phyloP scores from a whole-genome alignment of 805 yeast genomes.

The Yamadazyma tumulicola region DNA sequence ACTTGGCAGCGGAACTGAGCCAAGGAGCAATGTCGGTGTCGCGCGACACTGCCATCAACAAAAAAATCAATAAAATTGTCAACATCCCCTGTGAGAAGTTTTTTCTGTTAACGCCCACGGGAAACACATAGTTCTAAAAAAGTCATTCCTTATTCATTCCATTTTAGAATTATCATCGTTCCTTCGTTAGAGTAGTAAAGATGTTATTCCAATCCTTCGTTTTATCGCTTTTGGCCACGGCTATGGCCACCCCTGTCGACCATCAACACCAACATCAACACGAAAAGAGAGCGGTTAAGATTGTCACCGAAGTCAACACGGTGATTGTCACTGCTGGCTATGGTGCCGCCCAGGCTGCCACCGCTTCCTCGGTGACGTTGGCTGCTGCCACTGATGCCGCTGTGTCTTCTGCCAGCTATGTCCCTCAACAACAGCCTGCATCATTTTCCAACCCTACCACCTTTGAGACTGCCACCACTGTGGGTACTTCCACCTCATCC shows the following conservation, averaged over 20 bases:
- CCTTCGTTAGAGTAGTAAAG: no score
- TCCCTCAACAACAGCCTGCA: slow-evolving; percentile 15
- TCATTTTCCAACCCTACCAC: slow-evolving; percentile 14
- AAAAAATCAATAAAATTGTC: background rate
- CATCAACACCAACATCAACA: slow-evolving; percentile 52
- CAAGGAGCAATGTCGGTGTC: no score
- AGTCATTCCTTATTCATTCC: slow-evolving; percentile 5
- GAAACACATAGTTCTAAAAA: background rate
- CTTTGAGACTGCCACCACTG: slow-evolving; percentile 12
- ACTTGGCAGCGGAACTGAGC: no score
- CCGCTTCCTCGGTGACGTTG: slow-evolving; percentile 18
- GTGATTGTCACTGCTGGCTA: slow-evolving; percentile 39
- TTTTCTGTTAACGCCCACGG: no score
- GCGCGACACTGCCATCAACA: no score
- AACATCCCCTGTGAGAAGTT: background rate
- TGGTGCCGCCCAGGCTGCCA: slow-evolving; percentile 20
- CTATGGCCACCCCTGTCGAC: slow-evolving; percentile 57
- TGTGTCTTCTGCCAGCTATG: slow-evolving; percentile 12
- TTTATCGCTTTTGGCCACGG: slow-evolving; percentile 48
- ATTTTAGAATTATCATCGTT: slow-evolving; percentile 10
- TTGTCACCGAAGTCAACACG: slow-evolving; percentile 40
- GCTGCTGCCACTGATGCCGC: slow-evolving; percentile 15
- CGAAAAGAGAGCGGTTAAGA: slow-evolving; percentile 38
- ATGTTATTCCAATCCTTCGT: slow-evolving; percentile 51
- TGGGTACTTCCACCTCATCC: slow-evolving; percentile 12